These are phyloP conservation scores for Anisodus tanguticus DNA, from an alignment of 257 asterid species.

Conservation along the genomic window DNA sequence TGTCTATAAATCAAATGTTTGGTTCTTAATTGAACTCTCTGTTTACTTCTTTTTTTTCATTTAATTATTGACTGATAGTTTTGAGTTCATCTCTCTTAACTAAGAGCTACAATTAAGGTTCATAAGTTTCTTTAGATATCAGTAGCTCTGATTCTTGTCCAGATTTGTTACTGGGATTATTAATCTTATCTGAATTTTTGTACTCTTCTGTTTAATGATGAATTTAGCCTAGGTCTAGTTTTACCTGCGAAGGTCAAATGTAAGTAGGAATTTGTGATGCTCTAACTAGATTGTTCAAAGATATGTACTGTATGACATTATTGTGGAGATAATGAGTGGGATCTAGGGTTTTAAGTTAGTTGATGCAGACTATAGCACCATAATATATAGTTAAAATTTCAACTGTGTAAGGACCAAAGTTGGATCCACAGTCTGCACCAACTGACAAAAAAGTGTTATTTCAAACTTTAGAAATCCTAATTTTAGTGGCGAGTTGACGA, in stretches of 20 bases:
- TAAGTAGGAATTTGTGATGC: slow-evolving; percentile 4
- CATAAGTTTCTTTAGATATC: neutral
- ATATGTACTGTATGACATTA: neutral
- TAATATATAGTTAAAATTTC: neutral
- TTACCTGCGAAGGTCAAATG: neutral
- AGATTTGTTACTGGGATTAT: neutral
- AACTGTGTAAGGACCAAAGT: neutral
- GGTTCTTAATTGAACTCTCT: neutral
- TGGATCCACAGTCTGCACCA: neutral
- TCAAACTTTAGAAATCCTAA: too few species aligned
- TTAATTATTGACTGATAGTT: neutral
- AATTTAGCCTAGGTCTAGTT: neutral
- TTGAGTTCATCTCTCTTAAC: neutral
- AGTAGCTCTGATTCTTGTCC: neutral
- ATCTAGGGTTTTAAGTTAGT: neutral
- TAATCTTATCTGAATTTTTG: neutral
- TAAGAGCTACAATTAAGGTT: neutral
- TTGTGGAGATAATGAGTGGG: neutral
- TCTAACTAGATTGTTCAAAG: neutral
- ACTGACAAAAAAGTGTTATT: neutral
- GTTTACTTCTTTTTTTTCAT: neutral
- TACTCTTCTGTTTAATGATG: neutral
- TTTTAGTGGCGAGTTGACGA: too few species aligned
- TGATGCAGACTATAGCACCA: neutral
- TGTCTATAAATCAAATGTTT: neutral